Evolutionary conservation across 1,284 basidiomycete genomes (phyloP), one percentile per base, ranked within the genome.

Genomic region (Pyrrhoderma lamaoense): DNA sequence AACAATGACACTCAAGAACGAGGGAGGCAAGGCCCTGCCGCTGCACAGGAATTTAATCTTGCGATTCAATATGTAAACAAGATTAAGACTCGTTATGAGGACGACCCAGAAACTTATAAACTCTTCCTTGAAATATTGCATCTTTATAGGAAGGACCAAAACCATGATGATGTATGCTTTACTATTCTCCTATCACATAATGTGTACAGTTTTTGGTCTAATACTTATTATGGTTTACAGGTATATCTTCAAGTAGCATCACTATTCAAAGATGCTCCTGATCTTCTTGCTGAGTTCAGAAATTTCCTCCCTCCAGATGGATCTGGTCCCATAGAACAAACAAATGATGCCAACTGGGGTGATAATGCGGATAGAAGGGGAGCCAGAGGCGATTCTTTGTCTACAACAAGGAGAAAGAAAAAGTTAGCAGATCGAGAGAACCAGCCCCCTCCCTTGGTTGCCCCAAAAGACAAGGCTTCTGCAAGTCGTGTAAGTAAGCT

Each of bases 31-130:
- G 57, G 68, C 8, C 53, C 69, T 56, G 71, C 75, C 51, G 72
- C 74, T 3, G 65, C 72, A 3, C 77, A 72, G 49, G 93, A 98
- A 65, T 98, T 99, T 74, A 93, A 97, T 67, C 93, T 95, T 64
- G 96, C 96, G 19, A 98, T 99, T 60, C 86, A 92, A 61, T 99
- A 95, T 66, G 85, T 99, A 60, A 98, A 98, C 78, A 95, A 94
- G 76, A 99, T 99, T 74, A 99, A 99, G 73, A 85, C 85, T 42
- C 83, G 94, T 45, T 99, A 89, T 69, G 74, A 82, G n/a, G 83
- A 88, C 57, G 93, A 97, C 59, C 85, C 88, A 19, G 91, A 95
- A 61, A 95, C 89, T 42, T 99, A 99, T 76, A 98, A 98, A 71
- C 87, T 93, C 63, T 99, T 99, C 70, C 74, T 99, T 61, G 95